Percentiles rank a stretch among this genome's conserved stretches.
phyloP scores from a whole-genome alignment of 345 rosid genomes.

The Hibiscus syriacus region DNA sequence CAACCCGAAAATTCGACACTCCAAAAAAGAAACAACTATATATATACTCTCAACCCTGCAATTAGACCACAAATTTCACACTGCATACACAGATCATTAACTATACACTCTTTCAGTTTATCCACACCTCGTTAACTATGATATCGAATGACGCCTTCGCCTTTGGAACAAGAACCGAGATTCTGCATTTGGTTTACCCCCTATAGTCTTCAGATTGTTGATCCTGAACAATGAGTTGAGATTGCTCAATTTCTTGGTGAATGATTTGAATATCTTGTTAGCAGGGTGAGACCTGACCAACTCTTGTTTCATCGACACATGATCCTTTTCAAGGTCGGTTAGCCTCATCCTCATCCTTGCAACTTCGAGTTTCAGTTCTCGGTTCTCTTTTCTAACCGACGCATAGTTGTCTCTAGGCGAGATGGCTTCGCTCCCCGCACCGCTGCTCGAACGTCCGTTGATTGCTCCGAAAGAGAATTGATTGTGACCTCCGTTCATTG shows the following conservation, averaged over 20 bases:
- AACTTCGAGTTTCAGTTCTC: constrained; percentile 96
- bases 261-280: constrained; percentile 65
- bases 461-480: constrained; percentile 61
- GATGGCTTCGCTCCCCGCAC: constrained; percentile 93
- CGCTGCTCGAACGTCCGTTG: constrained; percentile 62
- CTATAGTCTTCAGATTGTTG: constrained; percentile 45
- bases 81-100: constrained; percentile 1
- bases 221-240: constrained; percentile 68
- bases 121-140: constrained; percentile 42
- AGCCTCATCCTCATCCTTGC: constrained; percentile 99
- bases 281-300: constrained; percentile 69
- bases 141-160: constrained; percentile 79
- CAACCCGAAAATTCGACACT: neutral
- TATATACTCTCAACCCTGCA: constrained; percentile 8
- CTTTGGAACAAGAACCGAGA: constrained; percentile 60
- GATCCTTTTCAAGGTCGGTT: constrained; percentile 92
- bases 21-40: neutral
- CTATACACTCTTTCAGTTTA: constrained; percentile 26
- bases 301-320: constrained; percentile 90
- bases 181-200: constrained; percentile 48
- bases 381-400: constrained; percentile 88
- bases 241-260: constrained; percentile 74
- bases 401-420: constrained; percentile 97
- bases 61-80: constrained; percentile 20
- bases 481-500: constrained; percentile 84